Base-by-base conservation (phyloP, 192 early-diverging fungal genomes). In the Coemansia sp. region DNA sequence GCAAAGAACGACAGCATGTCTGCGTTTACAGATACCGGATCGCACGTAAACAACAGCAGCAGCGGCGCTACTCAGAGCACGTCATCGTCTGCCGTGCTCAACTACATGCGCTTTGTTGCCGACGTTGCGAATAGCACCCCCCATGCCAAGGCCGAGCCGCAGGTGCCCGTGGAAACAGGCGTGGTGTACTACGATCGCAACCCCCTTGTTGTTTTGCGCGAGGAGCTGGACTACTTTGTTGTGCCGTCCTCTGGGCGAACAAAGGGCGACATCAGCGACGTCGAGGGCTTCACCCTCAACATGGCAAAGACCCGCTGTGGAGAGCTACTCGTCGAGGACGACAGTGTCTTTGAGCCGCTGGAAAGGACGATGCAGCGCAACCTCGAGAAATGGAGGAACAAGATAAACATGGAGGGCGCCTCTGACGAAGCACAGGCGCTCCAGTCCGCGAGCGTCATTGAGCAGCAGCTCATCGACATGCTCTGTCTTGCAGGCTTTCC, bases 401-500 rank as follows among this genome's bases (percentile, higher is more conserved):
- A 70, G 61, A 50, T 69, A 54, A 65, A 54, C 72, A 44, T 65
- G 19, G 79, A 81, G 66, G 70, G 70, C 15, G 61, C 66, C 13
- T 62, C 68, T 42, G 73, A 74, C 56, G 73, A 81, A 27, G 68
- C 79, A 0, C 70, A 74, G 47, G 79, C 77, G 4, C 55, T 75
- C 47, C 67, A 71, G 57, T 69, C 67, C 1, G 72, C 72, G 36
- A 74, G 71, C 28, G 66, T 75, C 55, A 76, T 83, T 33, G 82
- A 92, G 59, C 91, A 89, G 67, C 91, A 92, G 81, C 79, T 92
- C 27, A 90, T 92, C 36, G 89, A 90, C 59, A 89, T 92, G 86
- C 82, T 92, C 29, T 91, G 89, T 62, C 80, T 89, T 42, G 87
- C 88, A 38, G 91, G 89, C 17, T 92, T 92, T 59, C 82, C 86